Base-by-base conservation (phyloP, 148 eudicot species). In the Hydrangea macrophylla region DNA sequence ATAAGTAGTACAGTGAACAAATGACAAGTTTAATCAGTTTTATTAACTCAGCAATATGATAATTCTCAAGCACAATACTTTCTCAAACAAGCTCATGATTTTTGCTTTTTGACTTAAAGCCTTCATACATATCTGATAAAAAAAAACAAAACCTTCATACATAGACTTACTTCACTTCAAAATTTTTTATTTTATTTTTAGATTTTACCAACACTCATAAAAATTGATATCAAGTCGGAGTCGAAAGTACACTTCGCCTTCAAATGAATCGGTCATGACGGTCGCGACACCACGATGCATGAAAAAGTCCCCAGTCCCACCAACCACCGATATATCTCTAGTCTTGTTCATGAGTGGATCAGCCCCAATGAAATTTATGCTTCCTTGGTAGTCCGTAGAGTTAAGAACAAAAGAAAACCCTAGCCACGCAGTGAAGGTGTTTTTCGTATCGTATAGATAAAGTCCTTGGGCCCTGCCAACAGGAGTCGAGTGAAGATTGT, bases 231-330 rank as follows among this genome's bases (percentile, higher is more conserved):
- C 85, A 70, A 82, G 70, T 18, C 70, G 61, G 20, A 82, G 50
- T 6, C 85, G 37, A 61, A 82, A 82, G 70, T 82, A 82, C 18
- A 27, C 53, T 3, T 18, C 63, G 9, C 82, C 82, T 35, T 82
- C 42, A 18, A 60, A 59, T 0, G 50, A 50, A 9, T 78, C 80
- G 0, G 85, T 82, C 18, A 3, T 31, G 6, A 82, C 56, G 0
- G 85, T 82, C 3, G 44, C 73, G 25, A 82, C 50, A 28, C 85
- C 85, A 6, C 85, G 54, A 4, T 77, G 64, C 82, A 82, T 77
- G 67, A 82, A 82, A 45, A 82, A 78, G 53, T 78, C 85, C 5
- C 85, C 82, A 0, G 85, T 82, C 20, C 85, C 85, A 31, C 82
- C 82, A 6, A 82, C 78, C 10, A 82, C 82, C 18, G 82, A 75